A percentile compares a stretch with the other conserved stretches of the same genome.
Evolutionary conservation across 768 basidiomycete genomes (phyloP).

Genomic region (Lentinula edodes): DNA sequence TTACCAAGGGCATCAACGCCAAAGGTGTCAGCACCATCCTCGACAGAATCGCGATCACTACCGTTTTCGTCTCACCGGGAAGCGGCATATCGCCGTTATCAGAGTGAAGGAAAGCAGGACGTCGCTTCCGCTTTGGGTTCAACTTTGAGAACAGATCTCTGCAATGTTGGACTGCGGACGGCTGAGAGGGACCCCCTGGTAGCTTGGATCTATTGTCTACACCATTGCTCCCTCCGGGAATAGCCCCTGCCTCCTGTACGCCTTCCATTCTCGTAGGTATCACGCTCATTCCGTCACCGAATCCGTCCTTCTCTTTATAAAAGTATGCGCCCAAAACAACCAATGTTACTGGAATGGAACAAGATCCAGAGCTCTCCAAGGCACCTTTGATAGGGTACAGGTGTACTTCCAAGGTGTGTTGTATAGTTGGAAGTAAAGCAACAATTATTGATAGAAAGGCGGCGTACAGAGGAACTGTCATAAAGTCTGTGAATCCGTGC

Average conservation of each 20-base stretch:
- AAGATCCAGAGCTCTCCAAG: constrained; percentile 61
- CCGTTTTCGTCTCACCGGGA: constrained; percentile 75
- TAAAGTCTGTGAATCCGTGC: constrained; percentile 56
- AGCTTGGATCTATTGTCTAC: not conserved
- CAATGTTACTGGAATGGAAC: constrained; percentile 83
- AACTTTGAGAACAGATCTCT: constrained; percentile 31
- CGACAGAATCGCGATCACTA: constrained; percentile 75
- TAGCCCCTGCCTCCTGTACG: not conserved
- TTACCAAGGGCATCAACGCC: constrained; percentile 72
- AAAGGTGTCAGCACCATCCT: constrained; percentile 86
- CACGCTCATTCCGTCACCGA: not conserved
- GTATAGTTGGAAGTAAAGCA: constrained; percentile 71
- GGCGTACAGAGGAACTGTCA: constrained; percentile 88
- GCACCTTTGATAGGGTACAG: constrained; percentile 66
- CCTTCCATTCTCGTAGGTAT: not conserved
- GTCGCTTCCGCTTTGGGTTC: constrained; percentile 13
- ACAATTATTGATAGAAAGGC: constrained; percentile 70
- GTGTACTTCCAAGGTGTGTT: constrained; percentile 60
- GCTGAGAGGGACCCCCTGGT: constrained; percentile 10
- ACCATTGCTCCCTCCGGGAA: not conserved
- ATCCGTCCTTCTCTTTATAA: constrained; percentile 28
- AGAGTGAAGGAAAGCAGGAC: constrained; percentile 4
- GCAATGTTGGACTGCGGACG: constrained; percentile 29
- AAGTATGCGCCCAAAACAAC: constrained; percentile 94
- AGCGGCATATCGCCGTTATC: constrained; percentile 11